Evolutionary conservation across 441 rosid genomes (phyloP), one percentile per base, ranked within the genome.

Genomic region (Hura crepitans): DNA sequence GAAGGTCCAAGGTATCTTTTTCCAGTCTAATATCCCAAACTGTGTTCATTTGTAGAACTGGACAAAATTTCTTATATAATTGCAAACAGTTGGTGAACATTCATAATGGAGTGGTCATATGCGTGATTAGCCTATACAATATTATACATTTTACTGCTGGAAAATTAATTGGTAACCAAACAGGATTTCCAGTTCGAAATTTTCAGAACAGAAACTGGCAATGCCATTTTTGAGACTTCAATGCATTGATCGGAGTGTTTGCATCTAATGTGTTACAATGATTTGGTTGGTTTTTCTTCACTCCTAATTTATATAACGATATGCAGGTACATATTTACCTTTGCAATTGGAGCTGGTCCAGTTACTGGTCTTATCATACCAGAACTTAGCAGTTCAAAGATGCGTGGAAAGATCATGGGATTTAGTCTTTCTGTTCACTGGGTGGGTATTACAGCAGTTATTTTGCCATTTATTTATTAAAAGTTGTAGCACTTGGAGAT

Each of bases 281-380:
- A 17, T 11, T 11, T 49, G 17, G 17, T n/a, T 9, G 28, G 39
- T 39, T 54, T 54, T 68, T 9, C 12, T 46, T 67, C 18, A 49
- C 46, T 2, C 39, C 25, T 55, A 42, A 25, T 12, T 49, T 31
- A 22, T 23, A 37, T 53, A 59, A 28, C 57, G 66, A 55, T 53
- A 42, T 62, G 28, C 57, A 91, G 93, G 81, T 89, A 89, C 80
- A 86, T 91, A 42, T 87, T 89, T 71, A 71, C 83, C 65, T 89
- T 86, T 80, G 90, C 95, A 17, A 28, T 82, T 74, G 95, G 95
- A 77, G 85, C 97, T 66, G 97, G 93, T 45, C 95, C 95, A 30
- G 93, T 85, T 28, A 89, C 97, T 14, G 93, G 90, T 75, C 80
- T 87, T 39, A 84, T 90, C 55, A 88, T 88, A 65, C 88, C 94